Percentiles rank a stretch among this genome's conserved stretches.
Evolutionary conservation across 306 rosid genomes (phyloP).

Genomic region (Myrica gale): DNA sequence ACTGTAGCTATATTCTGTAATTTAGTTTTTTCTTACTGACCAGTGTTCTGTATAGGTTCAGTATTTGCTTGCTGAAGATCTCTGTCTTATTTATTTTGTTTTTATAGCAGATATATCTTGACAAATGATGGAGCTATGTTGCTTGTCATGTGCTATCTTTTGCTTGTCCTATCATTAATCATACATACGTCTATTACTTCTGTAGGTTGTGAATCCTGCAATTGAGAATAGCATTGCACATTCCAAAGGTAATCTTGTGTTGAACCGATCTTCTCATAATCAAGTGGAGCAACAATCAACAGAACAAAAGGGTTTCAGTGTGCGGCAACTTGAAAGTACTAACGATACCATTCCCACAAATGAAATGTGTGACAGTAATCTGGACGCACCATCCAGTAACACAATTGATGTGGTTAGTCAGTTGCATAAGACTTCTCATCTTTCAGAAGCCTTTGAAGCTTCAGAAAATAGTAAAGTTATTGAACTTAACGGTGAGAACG

Average conservation of each 20-base stretch:
- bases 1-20: background rate
- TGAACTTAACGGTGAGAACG: conserved; percentile 50
- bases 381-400: conserved; percentile 37
- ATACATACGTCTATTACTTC: conserved; percentile 29
- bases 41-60: background rate
- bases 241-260: conserved; percentile 41
- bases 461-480: conserved; percentile 49
- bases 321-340: conserved; percentile 41
- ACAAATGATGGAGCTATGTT: background rate
- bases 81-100: background rate
- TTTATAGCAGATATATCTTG: background rate
- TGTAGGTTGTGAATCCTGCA: conserved; percentile 59
- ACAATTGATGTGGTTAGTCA: conserved; percentile 39
- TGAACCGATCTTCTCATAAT: conserved; percentile 41
- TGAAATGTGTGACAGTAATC: conserved; percentile 42
- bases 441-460: conserved; percentile 54
- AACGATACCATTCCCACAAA: conserved; percentile 43
- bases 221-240: conserved; percentile 35
- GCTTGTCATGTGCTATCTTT: background rate
- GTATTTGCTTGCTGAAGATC: background rate
- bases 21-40: background rate
- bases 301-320: conserved; percentile 41
- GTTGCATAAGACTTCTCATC: conserved; percentile 43
- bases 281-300: conserved; percentile 43
- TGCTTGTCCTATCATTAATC: conserved; percentile 17